A percentile compares a stretch with the other conserved stretches of the same genome.
Conservation (phyloP, 2,329 filamentous ascomycete genomes). For the Fusarium cicatricum region DNA sequence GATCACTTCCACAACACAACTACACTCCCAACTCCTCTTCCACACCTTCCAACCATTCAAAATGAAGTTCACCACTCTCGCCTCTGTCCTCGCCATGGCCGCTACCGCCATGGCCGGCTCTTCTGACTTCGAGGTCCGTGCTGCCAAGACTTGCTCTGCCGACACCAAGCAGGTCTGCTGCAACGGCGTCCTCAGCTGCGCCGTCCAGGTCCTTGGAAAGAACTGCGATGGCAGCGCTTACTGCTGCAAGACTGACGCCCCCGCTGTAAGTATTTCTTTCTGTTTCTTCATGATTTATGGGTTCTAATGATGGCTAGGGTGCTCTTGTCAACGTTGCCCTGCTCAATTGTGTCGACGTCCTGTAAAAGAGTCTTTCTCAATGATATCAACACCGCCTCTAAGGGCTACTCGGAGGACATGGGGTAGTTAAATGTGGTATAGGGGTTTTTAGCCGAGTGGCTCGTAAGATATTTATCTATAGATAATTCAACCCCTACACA, state of each 20-base stretch:
- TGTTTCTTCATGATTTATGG: too few relatives aligned
- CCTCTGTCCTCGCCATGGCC: conserved; percentile 22
- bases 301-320: background rate
- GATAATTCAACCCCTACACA: too few relatives aligned
- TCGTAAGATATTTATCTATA: too few relatives aligned
- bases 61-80: conserved; percentile 29
- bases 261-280: conserved; percentile 23
- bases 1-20: too few relatives aligned
- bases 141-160: conserved; percentile 5
- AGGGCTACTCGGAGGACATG: too few relatives aligned
- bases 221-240: conserved; percentile 2
- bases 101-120: conserved; percentile 21
- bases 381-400: too few relatives aligned
- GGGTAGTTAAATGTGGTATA: too few relatives aligned
- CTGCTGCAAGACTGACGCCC: background rate
- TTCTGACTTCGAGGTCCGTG: conserved; percentile 13
- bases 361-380: too few relatives aligned
- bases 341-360: conserved; percentile 15
- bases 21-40: too few relatives aligned
- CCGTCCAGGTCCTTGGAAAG: conserved; percentile 11
- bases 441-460: too few relatives aligned
- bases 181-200: conserved; percentile 6
- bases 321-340: conserved; percentile 5
- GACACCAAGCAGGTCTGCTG: conserved; percentile 24
- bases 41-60: conserved; percentile 11